These are phyloP conservation scores for Lachancea sp. DNA, from an alignment of 805 yeast genomes.

Conservation along the genomic window DNA sequence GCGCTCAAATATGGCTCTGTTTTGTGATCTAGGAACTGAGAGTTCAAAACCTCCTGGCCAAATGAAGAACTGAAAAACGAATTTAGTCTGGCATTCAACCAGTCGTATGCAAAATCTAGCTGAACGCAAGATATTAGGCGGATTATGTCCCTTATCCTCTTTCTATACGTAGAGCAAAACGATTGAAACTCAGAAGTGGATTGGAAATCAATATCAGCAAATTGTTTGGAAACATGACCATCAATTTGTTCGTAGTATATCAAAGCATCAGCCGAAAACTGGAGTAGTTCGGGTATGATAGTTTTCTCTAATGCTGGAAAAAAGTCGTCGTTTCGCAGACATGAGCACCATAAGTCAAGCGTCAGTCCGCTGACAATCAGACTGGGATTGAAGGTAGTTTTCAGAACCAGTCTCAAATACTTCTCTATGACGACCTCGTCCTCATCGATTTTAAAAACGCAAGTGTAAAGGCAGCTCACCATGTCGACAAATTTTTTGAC, in stretches of 20 bases:
- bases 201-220: constrained; percentile 81
- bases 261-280: constrained; percentile 70
- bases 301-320: constrained; percentile 42
- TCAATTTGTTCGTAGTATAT: constrained; percentile 68
- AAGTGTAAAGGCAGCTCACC: constrained; percentile 41
- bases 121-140: constrained; percentile 80
- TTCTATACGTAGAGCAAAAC: constrained; percentile 73
- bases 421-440: constrained; percentile 50
- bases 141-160: constrained; percentile 84
- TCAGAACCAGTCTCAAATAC: constrained; percentile 67
- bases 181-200: constrained; percentile 70
- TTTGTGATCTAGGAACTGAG: constrained; percentile 47
- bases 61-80: constrained; percentile 61
- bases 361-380: constrained; percentile 87
- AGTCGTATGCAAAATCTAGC: constrained; percentile 72
- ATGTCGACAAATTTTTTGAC: constrained; percentile 88
- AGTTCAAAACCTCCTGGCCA: constrained; percentile 58
- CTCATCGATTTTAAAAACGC: constrained; percentile 52
- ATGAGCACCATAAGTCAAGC: constrained; percentile 89
- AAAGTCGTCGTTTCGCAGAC: constrained; percentile 73
- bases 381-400: constrained; percentile 78
- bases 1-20: constrained; percentile 71
- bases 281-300: constrained; percentile 58
- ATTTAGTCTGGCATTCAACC: constrained; percentile 73
- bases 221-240: constrained; percentile 56